These are phyloP conservation scores for Debaryomyces coudertii DNA, from an alignment of 1,139 yeast genomes.

Conservation along the genomic window DNA sequence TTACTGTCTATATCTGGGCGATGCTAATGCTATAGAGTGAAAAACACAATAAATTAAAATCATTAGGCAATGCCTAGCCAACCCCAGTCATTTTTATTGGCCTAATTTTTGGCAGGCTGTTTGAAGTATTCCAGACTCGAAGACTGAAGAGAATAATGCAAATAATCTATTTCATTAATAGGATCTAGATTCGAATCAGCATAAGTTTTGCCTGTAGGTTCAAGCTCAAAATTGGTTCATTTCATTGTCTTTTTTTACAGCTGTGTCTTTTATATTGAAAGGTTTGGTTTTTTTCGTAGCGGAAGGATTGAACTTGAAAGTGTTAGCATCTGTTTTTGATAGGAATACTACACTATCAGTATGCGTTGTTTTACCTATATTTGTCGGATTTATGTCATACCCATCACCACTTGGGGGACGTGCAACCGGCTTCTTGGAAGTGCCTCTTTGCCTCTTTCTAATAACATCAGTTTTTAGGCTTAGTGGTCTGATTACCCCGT, in stretches of 20 bases:
- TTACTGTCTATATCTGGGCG: not conserved
- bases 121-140: constrained; percentile 1
- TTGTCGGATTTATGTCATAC: constrained; percentile 42
- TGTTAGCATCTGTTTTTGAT: not conserved
- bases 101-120: constrained; percentile 1
- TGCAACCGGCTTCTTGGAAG: constrained; percentile 12
- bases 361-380: constrained; percentile 18
- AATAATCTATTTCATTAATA: constrained; percentile 20
- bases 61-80: constrained; percentile 44
- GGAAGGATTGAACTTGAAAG: not conserved
- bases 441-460: constrained; percentile 57
- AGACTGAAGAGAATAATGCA: constrained; percentile 9
- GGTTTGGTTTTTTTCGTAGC: constrained; percentile 8
- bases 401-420: constrained; percentile 30
- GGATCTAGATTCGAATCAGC: constrained; percentile 13
- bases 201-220: not conserved
- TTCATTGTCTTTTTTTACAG: not conserved
- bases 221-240: not conserved
- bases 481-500: constrained; percentile 60
- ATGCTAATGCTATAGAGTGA: not conserved
- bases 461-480: constrained; percentile 88
- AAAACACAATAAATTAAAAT: constrained; percentile 10
- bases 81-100: constrained; percentile 34
- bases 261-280: not conserved
- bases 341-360: not conserved